Percentiles rank a stretch among this genome's conserved stretches.
phyloP scores from a whole-genome alignment of 1,284 basidiomycete species.

The Cryptococcus hybrid region DNA sequence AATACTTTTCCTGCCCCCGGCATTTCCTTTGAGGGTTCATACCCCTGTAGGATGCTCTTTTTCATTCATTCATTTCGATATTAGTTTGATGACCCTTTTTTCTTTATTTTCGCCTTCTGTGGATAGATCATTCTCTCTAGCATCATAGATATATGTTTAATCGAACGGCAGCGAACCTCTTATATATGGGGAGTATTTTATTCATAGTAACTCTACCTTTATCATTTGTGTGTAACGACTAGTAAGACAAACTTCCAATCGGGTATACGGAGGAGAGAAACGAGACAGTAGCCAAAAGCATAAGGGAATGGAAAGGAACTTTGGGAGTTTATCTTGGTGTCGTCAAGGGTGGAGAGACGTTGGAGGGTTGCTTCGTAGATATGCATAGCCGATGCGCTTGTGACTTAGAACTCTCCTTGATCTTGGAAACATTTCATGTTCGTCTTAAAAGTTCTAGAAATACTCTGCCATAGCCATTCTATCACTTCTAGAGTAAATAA shows the following conservation, averaged over 20 bases:
- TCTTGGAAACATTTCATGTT: too few relatives aligned
- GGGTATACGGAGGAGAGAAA: not conserved
- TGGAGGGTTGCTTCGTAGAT: too few relatives aligned
- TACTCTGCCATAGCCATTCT: too few relatives aligned
- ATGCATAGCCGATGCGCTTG: too few relatives aligned
- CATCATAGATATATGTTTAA: not conserved
- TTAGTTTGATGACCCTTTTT: not conserved
- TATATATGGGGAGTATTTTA: not conserved
- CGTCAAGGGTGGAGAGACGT: not conserved
- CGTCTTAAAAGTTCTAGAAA: too few relatives aligned
- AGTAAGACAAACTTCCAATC: not conserved
- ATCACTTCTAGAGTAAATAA: too few relatives aligned
- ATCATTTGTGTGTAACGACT: constrained; percentile 1
- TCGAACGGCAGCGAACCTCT: too few relatives aligned
- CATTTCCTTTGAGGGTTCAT: too few relatives aligned
- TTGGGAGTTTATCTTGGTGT: not conserved
- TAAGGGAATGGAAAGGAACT: not conserved
- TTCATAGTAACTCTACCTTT: not conserved
- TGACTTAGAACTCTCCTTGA: too few relatives aligned
- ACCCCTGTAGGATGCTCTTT: too few relatives aligned
- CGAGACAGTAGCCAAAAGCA: not conserved
- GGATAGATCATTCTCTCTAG: not conserved
- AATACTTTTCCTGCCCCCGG: too few relatives aligned
- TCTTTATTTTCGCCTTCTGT: not conserved
- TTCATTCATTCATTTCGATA: not conserved